Evolutionary conservation across 176 grass and related monocot genomes (phyloP).

Genomic region (Paspalum vaginatum): DNA sequence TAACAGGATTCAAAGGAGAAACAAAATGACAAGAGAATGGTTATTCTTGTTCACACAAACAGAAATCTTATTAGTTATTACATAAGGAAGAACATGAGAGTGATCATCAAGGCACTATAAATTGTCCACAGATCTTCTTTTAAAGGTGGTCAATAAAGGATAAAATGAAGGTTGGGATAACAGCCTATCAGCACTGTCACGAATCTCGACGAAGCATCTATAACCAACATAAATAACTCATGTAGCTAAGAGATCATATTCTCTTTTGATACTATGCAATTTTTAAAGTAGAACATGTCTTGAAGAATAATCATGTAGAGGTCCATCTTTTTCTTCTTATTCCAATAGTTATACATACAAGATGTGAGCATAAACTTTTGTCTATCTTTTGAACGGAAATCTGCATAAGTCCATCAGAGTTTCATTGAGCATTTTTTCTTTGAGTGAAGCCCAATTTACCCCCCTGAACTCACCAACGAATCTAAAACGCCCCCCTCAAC

Average conservation of each 20-base stretch:
- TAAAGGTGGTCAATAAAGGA: constrained; percentile 13
- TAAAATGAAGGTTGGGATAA: background rate
- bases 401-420: background rate
- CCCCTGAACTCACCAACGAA: too few relatives aligned
- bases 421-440: too few relatives aligned
- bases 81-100: background rate
- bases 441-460: too few relatives aligned
- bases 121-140: background rate
- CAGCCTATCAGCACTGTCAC: constrained; percentile 7
- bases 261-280: constrained; percentile 26
- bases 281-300: constrained; percentile 29
- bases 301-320: constrained; percentile 23
- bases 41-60: background rate
- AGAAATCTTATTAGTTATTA: background rate
- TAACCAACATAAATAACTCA: constrained; percentile 29
- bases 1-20: constrained; percentile 6
- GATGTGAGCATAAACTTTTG: background rate
- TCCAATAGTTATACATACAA: constrained; percentile 12
- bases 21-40: background rate
- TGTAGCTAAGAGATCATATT: constrained; percentile 6
- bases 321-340: background rate
- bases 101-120: background rate
- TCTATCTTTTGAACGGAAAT: background rate
- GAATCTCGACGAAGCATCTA: constrained; percentile 34
- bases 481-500: too few relatives aligned